Evolutionary conservation across 176 grass and related monocot species (phyloP), one percentile per base, ranked within the genome.

Genomic region (Carex cristatella): DNA sequence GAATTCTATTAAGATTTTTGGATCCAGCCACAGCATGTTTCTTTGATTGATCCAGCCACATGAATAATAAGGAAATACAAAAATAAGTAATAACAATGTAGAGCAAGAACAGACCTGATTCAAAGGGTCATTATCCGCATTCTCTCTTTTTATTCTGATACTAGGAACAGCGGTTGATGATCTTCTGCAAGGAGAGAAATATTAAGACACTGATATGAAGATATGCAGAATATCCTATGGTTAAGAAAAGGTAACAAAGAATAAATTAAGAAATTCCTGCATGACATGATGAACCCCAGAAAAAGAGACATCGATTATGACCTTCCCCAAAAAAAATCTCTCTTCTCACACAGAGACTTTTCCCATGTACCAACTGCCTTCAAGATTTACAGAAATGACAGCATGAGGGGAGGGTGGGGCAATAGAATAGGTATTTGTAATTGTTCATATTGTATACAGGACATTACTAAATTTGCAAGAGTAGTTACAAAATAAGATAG

Each of bases 61-160:
- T 23, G 23, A 23, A 23, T 23, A 23, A 51, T 51, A 51, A 51
- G 48, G 48, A 13, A 37, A 12, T 63, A 32, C 60, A 65, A 67
- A 3, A 65, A 60, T 1, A 38, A 35, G 10, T 61, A 54, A 10
- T 7, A 69, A 54, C 64, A 32, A 18, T 35, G 11, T 76, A 62
- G 62, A 87, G 84, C n/a, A 83, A 40, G 66, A 82, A 68, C 69
- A 81, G 84, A 99, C 96, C 93, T 88, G 93, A 74, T 89, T 62
- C 81, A 81, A 88, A 71, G 61, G 46, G 38, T 92, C 90, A 74
- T 62, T 86, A 83, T 93, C 96, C 83, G 81, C 44, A 84, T 85
- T 84, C 87, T 95, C 96, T 87, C 86, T 90, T 87, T 94, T 95
- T 66, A 92, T 79, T 91, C 87, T 89, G 12, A 86, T 51, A 68